Base-by-base conservation (phyloP, 305 asterid species). In the Fraxinus ornus region DNA sequence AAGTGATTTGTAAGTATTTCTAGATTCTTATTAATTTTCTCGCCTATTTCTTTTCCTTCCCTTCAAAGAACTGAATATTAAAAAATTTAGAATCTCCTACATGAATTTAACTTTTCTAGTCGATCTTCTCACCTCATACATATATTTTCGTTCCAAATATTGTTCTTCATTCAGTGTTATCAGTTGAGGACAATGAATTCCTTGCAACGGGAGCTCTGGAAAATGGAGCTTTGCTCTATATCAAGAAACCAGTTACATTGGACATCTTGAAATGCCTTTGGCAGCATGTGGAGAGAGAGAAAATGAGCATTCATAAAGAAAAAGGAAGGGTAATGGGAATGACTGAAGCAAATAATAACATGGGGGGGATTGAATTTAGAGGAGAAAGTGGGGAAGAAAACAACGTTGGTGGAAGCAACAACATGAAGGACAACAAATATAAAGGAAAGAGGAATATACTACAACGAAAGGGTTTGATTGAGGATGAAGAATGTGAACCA, bases 261-360 rank as follows among this genome's bases (percentile, higher is more conserved):
- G 93, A 87, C 76, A 62, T 83, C 79, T 7, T 86, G 1, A 68
- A 72, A 22, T 79, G 73, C 77, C 47, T 91, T 1, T 90, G 95
- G 93, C 93, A 91, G 70, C 87, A 88, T 74, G 88, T 90, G 17
- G 15, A 75, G 10, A 83, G 89, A 75, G 90, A 86, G 78, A 87
- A 26, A 41, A 55, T 13, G 8, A 79, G 80, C 0, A n/a, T 1
- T 17, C 13, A 17, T 49, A 80, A 60, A 12, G 83, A 47, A 57
- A 30, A 28, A 0, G 83, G 77, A 0, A 12, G 52, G 35, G 12
- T 74, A 0, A 4, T 75, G 47, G 81, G 36, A 36, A 60, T 17
- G 44, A 12, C 24, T 68, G 21, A 52, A 2, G 44, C 77, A 1
- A 80, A 68, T 15, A 64, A 22, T 26, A 35, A 74, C n/a, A 68